Base-by-base conservation (phyloP, 768 basidiomycete species). In the Fistulinella prunicolor region DNA sequence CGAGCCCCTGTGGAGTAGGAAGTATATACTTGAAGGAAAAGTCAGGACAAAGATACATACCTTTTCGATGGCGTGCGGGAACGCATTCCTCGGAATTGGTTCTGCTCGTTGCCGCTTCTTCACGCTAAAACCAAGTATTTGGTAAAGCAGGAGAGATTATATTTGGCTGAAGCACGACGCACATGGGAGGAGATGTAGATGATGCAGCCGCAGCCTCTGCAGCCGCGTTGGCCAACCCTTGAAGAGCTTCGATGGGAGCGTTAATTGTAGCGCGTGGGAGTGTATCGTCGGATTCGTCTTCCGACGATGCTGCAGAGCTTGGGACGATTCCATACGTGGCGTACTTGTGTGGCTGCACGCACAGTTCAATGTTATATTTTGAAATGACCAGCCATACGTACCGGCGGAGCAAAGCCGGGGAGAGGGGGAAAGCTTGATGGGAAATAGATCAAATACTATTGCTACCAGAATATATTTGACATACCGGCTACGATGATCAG, bases 211-310 rank as follows among this genome's bases (percentile, higher is more conserved):
- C 89, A 7, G 94, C 90, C 67, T 95, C 94, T 22, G 91, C 94
- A 6, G 94, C 94, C 1, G 94, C 94, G 63, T 96, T 94, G 23
- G 94, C 94, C 43, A 96, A 74, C 3, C 92, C 91, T 64, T 96
- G 92, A 29, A 97, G 73, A 12, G 94, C 94, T 62, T 96, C 92
- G 46, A 95, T 94, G 1, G 94, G 94, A 1, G 94, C 92, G 53
- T 89, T 92, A 53, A 96, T 73, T 26, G 88, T 81, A 32, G 86
- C 79, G 28, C 91, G 79, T 14, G 92, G 89, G 12, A 94, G 73
- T 0, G 91, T 86, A 43, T 94, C 91, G 61, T 94, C 91, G 0
- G 89, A 90, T 67, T 94, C 92, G 62, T 93, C 93, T 51, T 94
- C 91, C 36, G 89, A 91, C 1, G 90, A 92, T 7, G 87, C 81